Base-by-base conservation (phyloP, 179 eudicot species). In the Camellia oleifera region DNA sequence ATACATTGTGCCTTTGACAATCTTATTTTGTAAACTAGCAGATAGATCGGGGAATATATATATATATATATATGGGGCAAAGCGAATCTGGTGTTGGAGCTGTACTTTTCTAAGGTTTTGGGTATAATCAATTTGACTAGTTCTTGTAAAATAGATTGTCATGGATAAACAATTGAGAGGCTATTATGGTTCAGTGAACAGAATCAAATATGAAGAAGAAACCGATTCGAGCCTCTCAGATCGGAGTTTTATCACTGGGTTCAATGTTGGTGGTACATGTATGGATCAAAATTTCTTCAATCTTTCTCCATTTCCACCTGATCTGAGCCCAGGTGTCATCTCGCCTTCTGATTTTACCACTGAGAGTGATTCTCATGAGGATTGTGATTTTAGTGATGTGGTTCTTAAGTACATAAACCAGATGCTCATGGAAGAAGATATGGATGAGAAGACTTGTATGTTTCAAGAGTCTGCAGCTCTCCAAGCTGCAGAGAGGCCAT, bases 351-450 rank as follows among this genome's bases (percentile, higher is more conserved):
- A 57, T 4, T 6, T 70, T 61, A 79, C 50, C 67, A 63, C 66
- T 9, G 84, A 82, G 54, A 80, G 76, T 4, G 90, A 83, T 50
- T 82, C 72, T 0, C 76, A 84, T 5, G 92, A 91, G 80, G 93
- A 87, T 48, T 82, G 78, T 69, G 95, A 90, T 74, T 80, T 83
- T 46, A 85, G 86, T 60, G 98, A 93, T 84, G 84, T 68, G 74
- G 93, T 91, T 60, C 89, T 91, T 52, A 90, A 82, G 87, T 93
- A 89, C 83, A 92, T 94, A 82, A 89, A 89, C 64, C 89, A 90
- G 81, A 87, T 94, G 87, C 96, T 94, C 60, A 88, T 91, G 92
- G 98, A 94, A 81, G 98, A 93, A 80, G 91, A 94, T 60, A 85
- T 93, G 86, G 94, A 88, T 54, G 89, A 90, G 58, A 88, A 90